phyloP scores from a whole-genome alignment of 2,329 filamentous ascomycete species.

The Cryphonectria nitschkei region DNA sequence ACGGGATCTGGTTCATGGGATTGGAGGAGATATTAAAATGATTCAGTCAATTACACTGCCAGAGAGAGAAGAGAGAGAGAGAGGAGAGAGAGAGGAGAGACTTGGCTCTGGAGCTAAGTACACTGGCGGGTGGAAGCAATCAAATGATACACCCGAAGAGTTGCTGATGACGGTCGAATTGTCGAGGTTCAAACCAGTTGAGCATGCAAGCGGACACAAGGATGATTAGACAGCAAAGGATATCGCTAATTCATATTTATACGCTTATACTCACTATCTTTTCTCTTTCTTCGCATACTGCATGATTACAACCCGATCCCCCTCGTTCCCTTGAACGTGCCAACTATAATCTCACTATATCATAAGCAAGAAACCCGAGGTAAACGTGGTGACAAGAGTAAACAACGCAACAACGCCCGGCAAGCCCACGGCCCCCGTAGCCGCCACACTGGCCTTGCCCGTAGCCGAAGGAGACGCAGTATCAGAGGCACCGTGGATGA shows the following conservation, averaged over 20 bases:
- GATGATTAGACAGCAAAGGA: too few relatives aligned
- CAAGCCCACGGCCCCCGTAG: background rate
- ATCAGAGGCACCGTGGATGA: slow-evolving; percentile 14
- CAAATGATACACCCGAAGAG: background rate
- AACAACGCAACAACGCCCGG: slow-evolving; percentile 1
- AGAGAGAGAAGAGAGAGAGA: too few relatives aligned
- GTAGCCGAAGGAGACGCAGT: background rate
- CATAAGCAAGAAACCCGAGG: slow-evolving; percentile 16
- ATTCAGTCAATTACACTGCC: too few relatives aligned
- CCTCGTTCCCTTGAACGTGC: too few relatives aligned
- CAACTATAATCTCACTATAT: background rate
- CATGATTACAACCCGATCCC: too few relatives aligned
- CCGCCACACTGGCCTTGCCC: background rate
- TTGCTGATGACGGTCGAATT: background rate
- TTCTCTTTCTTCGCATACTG: too few relatives aligned
- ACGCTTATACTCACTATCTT: background rate
- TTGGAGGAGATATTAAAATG: too few relatives aligned
- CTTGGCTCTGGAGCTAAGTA: too few relatives aligned
- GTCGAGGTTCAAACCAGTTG: too few relatives aligned
- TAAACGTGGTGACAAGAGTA: slow-evolving; percentile 10
- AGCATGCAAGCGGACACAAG: too few relatives aligned
- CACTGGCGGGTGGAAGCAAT: background rate
- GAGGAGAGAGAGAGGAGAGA: too few relatives aligned
- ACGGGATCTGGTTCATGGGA: too few relatives aligned
- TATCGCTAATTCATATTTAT: background rate